These are phyloP conservation scores for Protomyces inouyei DNA, from an alignment of 1,139 yeast species.

Conservation along the genomic window DNA sequence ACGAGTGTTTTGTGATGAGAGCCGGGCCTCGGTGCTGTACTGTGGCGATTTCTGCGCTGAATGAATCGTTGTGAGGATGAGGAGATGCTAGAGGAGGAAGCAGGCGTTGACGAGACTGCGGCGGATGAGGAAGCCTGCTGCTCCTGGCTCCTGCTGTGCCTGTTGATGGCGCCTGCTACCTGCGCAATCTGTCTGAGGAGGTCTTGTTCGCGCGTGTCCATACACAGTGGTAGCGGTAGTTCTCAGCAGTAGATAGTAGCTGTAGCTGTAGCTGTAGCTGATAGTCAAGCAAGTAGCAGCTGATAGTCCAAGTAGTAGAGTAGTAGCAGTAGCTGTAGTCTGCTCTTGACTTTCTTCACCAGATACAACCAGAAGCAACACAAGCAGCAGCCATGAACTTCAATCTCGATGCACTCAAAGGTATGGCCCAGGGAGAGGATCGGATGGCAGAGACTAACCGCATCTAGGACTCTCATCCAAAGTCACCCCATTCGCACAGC, in stretches of 20 bases:
- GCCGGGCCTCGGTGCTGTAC: background rate
- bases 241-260: too few relatives aligned
- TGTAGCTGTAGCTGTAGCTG: too few relatives aligned
- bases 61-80: background rate
- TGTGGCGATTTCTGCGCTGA: background rate
- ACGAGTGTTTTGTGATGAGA: constrained; percentile 16
- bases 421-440: background rate
- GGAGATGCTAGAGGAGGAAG: too few relatives aligned
- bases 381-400: background rate
- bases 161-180: constrained; percentile 22
- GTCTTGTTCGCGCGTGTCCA: background rate
- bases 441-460: background rate
- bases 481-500: background rate
- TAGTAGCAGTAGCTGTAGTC: background rate
- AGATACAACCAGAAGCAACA: background rate
- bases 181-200: constrained; percentile 17
- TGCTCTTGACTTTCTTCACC: background rate
- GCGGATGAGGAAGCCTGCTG: background rate
- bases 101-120: too few relatives aligned
- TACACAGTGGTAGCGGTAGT: background rate
- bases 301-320: too few relatives aligned
- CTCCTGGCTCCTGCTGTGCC: background rate
- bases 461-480: background rate
- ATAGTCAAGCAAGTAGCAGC: too few relatives aligned
- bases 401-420: background rate